Evolutionary conservation across 2,329 filamentous ascomycete species (phyloP).

Genomic region (Huntiella moniliformis): DNA sequence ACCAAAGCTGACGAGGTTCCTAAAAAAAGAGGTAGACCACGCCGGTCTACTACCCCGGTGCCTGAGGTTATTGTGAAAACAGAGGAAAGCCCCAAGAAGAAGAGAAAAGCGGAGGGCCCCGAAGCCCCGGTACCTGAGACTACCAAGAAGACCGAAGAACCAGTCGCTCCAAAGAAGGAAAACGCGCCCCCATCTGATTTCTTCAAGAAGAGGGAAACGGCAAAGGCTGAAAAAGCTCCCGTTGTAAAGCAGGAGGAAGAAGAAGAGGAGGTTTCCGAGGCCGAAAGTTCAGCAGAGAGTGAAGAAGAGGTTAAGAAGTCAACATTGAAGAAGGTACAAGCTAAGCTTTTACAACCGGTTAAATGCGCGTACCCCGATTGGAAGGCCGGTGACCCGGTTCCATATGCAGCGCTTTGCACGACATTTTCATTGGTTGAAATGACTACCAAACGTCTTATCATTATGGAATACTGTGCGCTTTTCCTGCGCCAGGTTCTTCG

Average conservation of each 20-base stretch:
- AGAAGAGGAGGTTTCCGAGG: conserved; percentile 21
- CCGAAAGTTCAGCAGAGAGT: conserved; percentile 23
- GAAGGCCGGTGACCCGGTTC: conserved; percentile 73
- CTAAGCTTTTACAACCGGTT: conserved; percentile 45
- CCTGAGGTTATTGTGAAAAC: too few species aligned
- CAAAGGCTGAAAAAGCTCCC: conserved; percentile 18
- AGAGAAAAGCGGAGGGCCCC: neutral
- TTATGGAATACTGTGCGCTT: conserved; percentile 70
- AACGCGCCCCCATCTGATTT: neutral
- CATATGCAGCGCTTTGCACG: conserved; percentile 82
- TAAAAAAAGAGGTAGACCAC: conserved; percentile 28
- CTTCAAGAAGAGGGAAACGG: conserved; percentile 15
- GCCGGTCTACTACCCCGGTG: neutral
- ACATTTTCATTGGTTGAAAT: conserved; percentile 92
- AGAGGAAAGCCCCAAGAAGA: too few species aligned
- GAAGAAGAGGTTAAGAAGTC: conserved; percentile 56
- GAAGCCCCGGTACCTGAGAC: neutral
- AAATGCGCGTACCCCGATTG: conserved; percentile 90
- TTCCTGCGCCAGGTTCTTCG: conserved; percentile 91
- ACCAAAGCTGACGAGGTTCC: conserved; percentile 35
- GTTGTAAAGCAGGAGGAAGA: conserved; percentile 25
- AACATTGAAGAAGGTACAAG: conserved; percentile 62
- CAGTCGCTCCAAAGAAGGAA: conserved; percentile 10
- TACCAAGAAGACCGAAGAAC: neutral
- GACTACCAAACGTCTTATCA: conserved; percentile 78